Evolutionary conservation across 768 basidiomycete species (phyloP).

Genomic region (Auricularia auricula-judae): DNA sequence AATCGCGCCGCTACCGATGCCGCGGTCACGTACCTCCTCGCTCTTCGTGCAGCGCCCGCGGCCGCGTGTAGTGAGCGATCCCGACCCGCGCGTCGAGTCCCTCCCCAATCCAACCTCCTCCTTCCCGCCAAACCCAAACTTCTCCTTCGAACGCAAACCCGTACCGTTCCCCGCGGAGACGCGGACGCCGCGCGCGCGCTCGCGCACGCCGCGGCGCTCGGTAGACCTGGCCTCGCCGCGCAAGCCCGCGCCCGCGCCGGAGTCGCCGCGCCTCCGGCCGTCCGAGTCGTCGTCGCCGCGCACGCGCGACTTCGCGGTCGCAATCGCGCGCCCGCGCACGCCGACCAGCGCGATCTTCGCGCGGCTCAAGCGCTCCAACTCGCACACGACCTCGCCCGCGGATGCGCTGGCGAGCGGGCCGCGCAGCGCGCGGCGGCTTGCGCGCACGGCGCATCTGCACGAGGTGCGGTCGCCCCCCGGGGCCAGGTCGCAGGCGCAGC

Average conservation of each 20-base stretch:
- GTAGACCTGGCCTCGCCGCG: too few relatives aligned
- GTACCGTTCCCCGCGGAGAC: not conserved
- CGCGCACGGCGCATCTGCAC: slow-evolving; percentile 11
- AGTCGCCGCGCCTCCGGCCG: not conserved
- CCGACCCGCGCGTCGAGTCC: not conserved
- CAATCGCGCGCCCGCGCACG: not conserved
- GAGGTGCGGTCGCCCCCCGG: slow-evolving; percentile 1
- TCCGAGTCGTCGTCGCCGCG: not conserved
- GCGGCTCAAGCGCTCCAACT: not conserved
- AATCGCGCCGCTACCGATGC: not conserved
- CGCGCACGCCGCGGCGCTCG: too few relatives aligned
- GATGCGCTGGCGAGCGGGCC: not conserved
- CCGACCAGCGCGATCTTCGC: not conserved
- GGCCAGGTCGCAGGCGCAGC: too few relatives aligned
- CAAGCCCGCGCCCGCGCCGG: not conserved
- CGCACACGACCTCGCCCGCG: not conserved
- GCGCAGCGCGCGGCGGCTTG: slow-evolving; percentile 1
- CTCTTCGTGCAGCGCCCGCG: not conserved
- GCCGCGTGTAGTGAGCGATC: not conserved
- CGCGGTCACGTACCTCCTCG: not conserved
- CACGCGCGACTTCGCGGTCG: not conserved
- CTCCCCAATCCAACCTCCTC: not conserved
- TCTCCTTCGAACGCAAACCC: not conserved
- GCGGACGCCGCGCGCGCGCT: too few relatives aligned
- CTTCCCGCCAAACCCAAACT: not conserved